A percentile compares a stretch with the other conserved stretches of the same genome.
Conservation (phyloP, 129 eudicot species). For the Deinandra increscens region DNA sequence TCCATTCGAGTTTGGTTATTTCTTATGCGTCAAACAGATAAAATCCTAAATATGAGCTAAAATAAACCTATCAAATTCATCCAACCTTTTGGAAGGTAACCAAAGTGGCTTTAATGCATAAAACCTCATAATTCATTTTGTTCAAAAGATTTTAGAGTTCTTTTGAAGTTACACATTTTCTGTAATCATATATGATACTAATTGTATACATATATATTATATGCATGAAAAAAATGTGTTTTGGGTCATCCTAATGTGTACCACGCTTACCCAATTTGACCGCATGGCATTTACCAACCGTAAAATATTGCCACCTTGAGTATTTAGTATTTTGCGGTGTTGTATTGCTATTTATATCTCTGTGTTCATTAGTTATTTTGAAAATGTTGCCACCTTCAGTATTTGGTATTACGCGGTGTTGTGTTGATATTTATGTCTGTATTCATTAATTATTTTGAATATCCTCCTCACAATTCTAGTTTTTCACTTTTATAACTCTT, state of each 20-base stretch:
- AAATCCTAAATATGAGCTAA: background rate
- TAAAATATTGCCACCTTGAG: background rate
- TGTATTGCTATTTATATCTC: conserved; percentile 18
- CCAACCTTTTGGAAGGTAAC: background rate
- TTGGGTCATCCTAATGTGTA: background rate
- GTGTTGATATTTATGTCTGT: conserved; percentile 15
- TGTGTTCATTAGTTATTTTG: conserved; percentile 18
- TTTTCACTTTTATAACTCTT: conserved; percentile 9
- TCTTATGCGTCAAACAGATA: background rate
- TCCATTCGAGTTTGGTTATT: background rate
- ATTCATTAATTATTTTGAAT: conserved; percentile 18
- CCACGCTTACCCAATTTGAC: background rate
- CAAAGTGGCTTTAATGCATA: background rate
- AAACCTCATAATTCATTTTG: background rate
- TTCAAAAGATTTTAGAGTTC: background rate
- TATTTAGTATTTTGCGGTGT: conserved; percentile 7
- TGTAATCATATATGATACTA: background rate
- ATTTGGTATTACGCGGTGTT: conserved; percentile 12
- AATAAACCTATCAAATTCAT: background rate
- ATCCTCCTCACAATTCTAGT: background rate
- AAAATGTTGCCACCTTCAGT: background rate
- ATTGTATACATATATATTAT: background rate
- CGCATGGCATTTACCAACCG: background rate
- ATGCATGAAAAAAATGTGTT: background rate
- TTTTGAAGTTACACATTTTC: background rate